Evolutionary conservation across 1,139 yeast species (phyloP), one percentile per base, ranked within the genome.

Genomic region (Zygosaccharomyces sapae): DNA sequence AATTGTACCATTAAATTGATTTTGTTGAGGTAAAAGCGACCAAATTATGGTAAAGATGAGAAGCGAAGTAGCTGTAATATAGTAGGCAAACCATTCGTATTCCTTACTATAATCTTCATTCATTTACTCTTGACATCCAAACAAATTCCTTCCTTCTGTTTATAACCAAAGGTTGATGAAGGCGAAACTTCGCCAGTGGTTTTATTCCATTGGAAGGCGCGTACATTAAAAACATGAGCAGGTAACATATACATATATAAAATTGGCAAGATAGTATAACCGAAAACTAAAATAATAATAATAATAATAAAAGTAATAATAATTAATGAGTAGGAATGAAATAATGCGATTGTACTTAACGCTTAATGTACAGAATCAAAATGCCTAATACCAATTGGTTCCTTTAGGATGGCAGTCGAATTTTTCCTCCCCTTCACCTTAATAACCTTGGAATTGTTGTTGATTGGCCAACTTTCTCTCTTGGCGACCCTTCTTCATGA

Each of bases 401-500:
- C 40, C 19, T 29, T 24, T 12, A 16, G 24, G 27, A 42, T 42
- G 18, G 13, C 35, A 19, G 31, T 12, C 27, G 22, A 24, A n/a
- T 22, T 22, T 29, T 35, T 9, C n/a, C n/a, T n/a, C 29, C 40
- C 18, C 13, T 37, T 19, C n/a, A n/a, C n/a, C 6, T 16, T 38
- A 38, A 8, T 39, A 34, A 16, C 27, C 47, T 22, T 44, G 48
- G 35, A 47, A 41, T 41, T 61, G 66, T 48, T 67, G 70, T 47
- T 62, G 63, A 45, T 59, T 63, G 39, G 89, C 89, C 46, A 74
- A 67, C 57, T 83, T 79, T 56, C 95, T 71, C 64, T 86, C 95
- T 55, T 83, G 83, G 58, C 85, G 81, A 10, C 95, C 95, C 68
- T 83, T 83, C 57, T 84, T 85, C 94, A 87, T 84, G 44, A 88